Conservation (phyloP, 139 green algal genomes). For the Coccomyxa sp. region DNA sequence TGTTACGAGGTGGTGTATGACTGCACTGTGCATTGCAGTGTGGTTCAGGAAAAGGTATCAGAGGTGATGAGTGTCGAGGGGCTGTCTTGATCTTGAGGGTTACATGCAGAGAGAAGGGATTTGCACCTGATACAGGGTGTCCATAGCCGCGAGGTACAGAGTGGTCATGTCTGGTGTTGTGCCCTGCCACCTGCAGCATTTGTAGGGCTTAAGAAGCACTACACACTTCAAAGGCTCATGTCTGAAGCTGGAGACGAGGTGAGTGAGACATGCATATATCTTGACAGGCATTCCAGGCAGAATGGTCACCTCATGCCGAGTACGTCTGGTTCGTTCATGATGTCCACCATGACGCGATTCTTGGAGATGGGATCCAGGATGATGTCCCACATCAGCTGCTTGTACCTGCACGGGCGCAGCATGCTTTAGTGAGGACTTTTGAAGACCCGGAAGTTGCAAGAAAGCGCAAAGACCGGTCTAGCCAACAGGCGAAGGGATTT, state of each 20-base stretch:
- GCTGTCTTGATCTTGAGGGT: background rate
- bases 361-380: background rate
- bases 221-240: too few species aligned
- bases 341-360: constrained; percentile 22
- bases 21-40: background rate
- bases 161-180: background rate
- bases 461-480: too few species aligned
- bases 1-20: background rate
- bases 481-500: too few species aligned
- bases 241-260: too few species aligned
- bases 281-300: background rate
- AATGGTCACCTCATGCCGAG: constrained; percentile 4
- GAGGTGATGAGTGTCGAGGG: too few species aligned
- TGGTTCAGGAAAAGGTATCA: too few species aligned
- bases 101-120: background rate
- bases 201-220: too few species aligned
- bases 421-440: too few species aligned
- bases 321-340: constrained; percentile 33
- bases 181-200: constrained; percentile 8
- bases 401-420: constrained; percentile 29
- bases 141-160: constrained; percentile 43
- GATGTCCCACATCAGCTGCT: constrained; percentile 8
- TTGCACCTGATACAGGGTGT: constrained; percentile 19
- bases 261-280: too few species aligned
- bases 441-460: too few species aligned